phyloP scores from a whole-genome alignment of 176 grass and related monocot species.

The Cenchrus fungigraminus region DNA sequence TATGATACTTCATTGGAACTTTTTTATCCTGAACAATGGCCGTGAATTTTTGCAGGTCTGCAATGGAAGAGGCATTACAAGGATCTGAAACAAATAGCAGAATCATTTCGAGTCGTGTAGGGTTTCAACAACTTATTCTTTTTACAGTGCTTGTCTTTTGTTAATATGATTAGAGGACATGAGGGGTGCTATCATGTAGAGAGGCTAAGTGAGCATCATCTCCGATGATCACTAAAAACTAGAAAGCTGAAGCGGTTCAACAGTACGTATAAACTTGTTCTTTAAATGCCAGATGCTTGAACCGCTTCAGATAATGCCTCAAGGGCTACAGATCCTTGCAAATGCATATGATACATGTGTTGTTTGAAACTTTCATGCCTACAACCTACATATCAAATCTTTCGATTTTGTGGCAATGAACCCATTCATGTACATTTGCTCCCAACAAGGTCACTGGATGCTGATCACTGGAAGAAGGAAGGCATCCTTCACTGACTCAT shows the following conservation, averaged over 20 bases:
- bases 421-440: constrained; percentile 29
- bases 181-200: constrained; percentile 21
- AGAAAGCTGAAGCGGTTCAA: constrained; percentile 2
- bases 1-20: neutral
- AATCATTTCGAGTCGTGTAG: constrained; percentile 84
- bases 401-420: neutral
- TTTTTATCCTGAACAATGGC: neutral
- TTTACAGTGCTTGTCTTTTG: neutral
- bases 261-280: constrained; percentile 14
- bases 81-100: constrained; percentile 85
- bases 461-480: constrained; percentile 12
- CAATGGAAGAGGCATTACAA: constrained; percentile 98
- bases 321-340: neutral
- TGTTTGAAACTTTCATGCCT: constrained; percentile 3
- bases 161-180: constrained; percentile 25
- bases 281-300: constrained; percentile 2
- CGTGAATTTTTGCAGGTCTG: constrained; percentile 53
- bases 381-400: constrained; percentile 25
- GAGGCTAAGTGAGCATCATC: constrained; percentile 14
- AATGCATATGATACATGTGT: neutral
- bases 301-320: neutral
- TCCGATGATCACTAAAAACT: constrained; percentile 7
- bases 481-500: neutral
- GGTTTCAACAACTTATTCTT: neutral
- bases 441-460: constrained; percentile 8